Conservation (phyloP, 805 yeast genomes). For the Soucietia sequanensis region DNA sequence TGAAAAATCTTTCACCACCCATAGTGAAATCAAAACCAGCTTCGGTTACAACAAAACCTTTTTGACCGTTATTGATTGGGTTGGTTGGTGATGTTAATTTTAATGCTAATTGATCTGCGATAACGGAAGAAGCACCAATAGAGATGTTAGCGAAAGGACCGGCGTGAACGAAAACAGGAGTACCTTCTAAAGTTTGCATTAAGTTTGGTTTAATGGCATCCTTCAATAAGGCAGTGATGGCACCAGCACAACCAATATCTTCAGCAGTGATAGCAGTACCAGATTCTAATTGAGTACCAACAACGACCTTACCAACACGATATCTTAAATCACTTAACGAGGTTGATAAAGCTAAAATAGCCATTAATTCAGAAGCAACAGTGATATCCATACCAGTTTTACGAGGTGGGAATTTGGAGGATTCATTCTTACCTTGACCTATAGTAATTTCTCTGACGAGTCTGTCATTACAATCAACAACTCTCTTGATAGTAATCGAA, state of each 20-base stretch:
- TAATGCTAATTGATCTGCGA: slow-evolving; percentile 90
- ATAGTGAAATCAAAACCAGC: slow-evolving; percentile 98
- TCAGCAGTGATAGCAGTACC: slow-evolving; percentile 91
- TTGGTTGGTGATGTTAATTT: slow-evolving; percentile 65
- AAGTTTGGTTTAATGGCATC: slow-evolving; percentile 95
- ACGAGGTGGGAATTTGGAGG: slow-evolving; percentile 71
- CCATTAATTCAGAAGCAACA: slow-evolving; percentile 96
- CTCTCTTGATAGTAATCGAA: slow-evolving; percentile 88
- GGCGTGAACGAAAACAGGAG: slow-evolving; percentile 96
- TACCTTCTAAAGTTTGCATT: slow-evolving; percentile 97
- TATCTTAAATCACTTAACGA: slow-evolving; percentile 80
- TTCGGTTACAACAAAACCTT: slow-evolving; percentile 92
- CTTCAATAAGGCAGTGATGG: slow-evolving; percentile 88
- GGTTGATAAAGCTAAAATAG: slow-evolving; percentile 82
- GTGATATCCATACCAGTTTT: slow-evolving; percentile 93
- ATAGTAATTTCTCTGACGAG: slow-evolving; percentile 83
- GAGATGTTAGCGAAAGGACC: slow-evolving; percentile 98
- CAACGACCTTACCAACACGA: slow-evolving; percentile 86
- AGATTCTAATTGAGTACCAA: slow-evolving; percentile 65
- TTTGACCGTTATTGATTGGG: slow-evolving; percentile 43
- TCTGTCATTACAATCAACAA: slow-evolving; percentile 92
- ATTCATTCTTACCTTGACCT: slow-evolving; percentile 90
- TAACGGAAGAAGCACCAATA: slow-evolving; percentile 92
- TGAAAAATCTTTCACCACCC: slow-evolving; percentile 98
- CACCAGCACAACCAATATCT: slow-evolving; percentile 95